A percentile compares a stretch with the other conserved stretches of the same genome.
phyloP scores from a whole-genome alignment of 2,329 filamentous ascomycete genomes.

The Nothophaeocryptopus gaeumannii region DNA sequence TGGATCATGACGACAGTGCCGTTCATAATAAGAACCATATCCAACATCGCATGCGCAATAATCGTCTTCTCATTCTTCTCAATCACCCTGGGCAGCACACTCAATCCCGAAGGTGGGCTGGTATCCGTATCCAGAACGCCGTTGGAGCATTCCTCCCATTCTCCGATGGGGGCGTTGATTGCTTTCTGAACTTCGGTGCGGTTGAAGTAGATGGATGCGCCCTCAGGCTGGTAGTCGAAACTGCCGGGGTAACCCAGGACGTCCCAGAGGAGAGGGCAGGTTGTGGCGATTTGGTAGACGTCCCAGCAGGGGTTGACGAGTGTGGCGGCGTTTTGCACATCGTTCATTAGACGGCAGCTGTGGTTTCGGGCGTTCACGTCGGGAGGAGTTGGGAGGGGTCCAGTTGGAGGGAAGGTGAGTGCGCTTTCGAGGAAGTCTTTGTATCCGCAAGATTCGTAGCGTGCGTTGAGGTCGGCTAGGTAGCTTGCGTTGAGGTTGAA shows the following conservation, averaged over 20 bases:
- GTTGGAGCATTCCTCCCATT: conserved; percentile 58
- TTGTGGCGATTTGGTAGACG: conserved; percentile 69
- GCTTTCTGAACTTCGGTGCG: conserved; percentile 38
- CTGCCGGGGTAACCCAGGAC: conserved; percentile 67
- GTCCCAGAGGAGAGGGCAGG: conserved; percentile 69
- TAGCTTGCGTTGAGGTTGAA: conserved; percentile 64
- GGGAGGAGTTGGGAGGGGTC: conserved; percentile 55
- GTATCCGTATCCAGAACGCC: conserved; percentile 52
- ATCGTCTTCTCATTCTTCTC: conserved; percentile 70
- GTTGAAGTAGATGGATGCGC: conserved; percentile 52
- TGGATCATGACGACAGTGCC: conserved; percentile 71
- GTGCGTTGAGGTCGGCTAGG: conserved; percentile 51
- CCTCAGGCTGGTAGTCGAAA: conserved; percentile 61
- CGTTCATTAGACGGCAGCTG: conserved; percentile 50
- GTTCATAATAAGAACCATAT: conserved; percentile 65
- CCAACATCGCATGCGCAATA: conserved; percentile 68
- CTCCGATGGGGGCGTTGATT: conserved; percentile 57
- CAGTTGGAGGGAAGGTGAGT: conserved; percentile 66
- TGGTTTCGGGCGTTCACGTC: conserved; percentile 43
- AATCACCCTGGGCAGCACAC: conserved; percentile 66
- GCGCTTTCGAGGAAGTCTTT: conserved; percentile 58
- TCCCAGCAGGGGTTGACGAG: conserved; percentile 75
- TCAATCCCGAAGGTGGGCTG: conserved; percentile 54
- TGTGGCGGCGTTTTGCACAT: conserved; percentile 54
- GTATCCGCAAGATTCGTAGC: conserved; percentile 59